Percentiles rank a stretch among this genome's conserved stretches.
Conservation (phyloP, 225 moss, liverwort and hornwort species). For the Straminergon stramineum region DNA sequence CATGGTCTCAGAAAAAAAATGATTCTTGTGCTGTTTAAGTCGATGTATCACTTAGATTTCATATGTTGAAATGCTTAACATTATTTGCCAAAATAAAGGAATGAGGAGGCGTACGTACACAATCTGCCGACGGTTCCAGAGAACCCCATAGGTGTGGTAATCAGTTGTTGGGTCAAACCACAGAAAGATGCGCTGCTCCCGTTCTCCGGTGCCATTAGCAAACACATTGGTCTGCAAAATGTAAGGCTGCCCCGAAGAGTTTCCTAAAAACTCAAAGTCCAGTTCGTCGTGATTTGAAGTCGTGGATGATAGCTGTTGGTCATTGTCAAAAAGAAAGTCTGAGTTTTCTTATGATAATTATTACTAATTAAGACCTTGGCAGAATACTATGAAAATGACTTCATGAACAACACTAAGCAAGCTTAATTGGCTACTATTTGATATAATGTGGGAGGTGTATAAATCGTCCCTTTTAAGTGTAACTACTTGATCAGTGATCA, state of each 20-base stretch:
- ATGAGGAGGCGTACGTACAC: slow-evolving; percentile 14
- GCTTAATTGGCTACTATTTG: too few species aligned
- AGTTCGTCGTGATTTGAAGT: slow-evolving; percentile 44
- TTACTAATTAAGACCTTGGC: background rate
- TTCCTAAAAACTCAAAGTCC: slow-evolving; percentile 70
- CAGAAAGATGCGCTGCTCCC: slow-evolving; percentile 55
- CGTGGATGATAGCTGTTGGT: slow-evolving; percentile 32
- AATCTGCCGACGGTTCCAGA: slow-evolving; percentile 56
- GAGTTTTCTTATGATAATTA: background rate
- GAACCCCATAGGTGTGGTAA: slow-evolving; percentile 47
- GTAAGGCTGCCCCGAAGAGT: slow-evolving; percentile 55
- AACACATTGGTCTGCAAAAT: slow-evolving; percentile 63
- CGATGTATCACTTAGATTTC: background rate
- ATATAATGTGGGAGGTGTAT: background rate
- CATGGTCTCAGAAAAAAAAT: background rate
- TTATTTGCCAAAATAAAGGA: background rate
- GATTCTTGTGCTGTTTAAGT: background rate
- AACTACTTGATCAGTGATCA: background rate
- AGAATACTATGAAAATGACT: background rate
- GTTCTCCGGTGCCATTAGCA: slow-evolving; percentile 43
- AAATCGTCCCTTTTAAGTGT: background rate
- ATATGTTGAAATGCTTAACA: background rate
- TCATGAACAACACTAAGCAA: background rate
- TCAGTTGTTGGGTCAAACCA: slow-evolving; percentile 67
- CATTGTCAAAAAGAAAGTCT: background rate